Conservation (phyloP, 2,329 filamentous ascomycete genomes). For the Calonectria pseudoturangicola region DNA sequence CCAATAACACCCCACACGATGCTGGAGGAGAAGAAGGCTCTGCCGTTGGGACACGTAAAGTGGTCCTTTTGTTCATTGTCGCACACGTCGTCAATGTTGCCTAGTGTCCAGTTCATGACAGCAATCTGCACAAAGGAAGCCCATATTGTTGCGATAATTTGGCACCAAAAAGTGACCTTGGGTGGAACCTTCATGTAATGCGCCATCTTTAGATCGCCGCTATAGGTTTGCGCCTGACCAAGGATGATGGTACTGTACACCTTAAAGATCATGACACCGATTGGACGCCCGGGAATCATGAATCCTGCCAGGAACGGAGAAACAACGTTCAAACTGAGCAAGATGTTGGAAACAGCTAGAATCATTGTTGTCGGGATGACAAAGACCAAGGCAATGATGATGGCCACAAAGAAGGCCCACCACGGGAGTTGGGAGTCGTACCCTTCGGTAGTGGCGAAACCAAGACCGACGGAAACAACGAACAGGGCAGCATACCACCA, state of each 20-base stretch:
- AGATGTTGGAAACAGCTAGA: slow-evolving; percentile 60
- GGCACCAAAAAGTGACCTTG: slow-evolving; percentile 57
- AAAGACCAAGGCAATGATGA: slow-evolving; percentile 51
- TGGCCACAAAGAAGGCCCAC: slow-evolving; percentile 56
- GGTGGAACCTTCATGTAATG: slow-evolving; percentile 71
- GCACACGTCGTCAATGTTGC: slow-evolving; percentile 70
- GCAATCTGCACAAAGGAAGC: slow-evolving; percentile 67
- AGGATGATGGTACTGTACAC: slow-evolving; percentile 52
- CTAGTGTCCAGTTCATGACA: slow-evolving; percentile 66
- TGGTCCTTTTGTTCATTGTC: slow-evolving; percentile 47
- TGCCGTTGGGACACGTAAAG: slow-evolving; percentile 64
- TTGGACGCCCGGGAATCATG: slow-evolving; percentile 50
- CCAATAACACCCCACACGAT: slow-evolving; percentile 76
- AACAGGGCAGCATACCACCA: slow-evolving; percentile 63
- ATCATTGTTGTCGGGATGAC: slow-evolving; percentile 55
- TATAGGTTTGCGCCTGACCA: slow-evolving; percentile 67
- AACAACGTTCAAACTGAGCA: slow-evolving; percentile 63
- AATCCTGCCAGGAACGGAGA: slow-evolving; percentile 60
- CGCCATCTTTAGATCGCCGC: slow-evolving; percentile 68
- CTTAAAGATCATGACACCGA: slow-evolving; percentile 55
- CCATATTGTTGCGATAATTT: slow-evolving; percentile 66
- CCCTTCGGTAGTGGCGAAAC: slow-evolving; percentile 53
- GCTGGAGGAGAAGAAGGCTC: slow-evolving; percentile 69
- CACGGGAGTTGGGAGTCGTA: slow-evolving; percentile 55
- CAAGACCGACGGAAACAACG: slow-evolving; percentile 57